Percentiles rank a stretch among this genome's conserved stretches.
Conservation (phyloP, 192 early-diverging fungal species). For the Ambispora gerdemannii region DNA sequence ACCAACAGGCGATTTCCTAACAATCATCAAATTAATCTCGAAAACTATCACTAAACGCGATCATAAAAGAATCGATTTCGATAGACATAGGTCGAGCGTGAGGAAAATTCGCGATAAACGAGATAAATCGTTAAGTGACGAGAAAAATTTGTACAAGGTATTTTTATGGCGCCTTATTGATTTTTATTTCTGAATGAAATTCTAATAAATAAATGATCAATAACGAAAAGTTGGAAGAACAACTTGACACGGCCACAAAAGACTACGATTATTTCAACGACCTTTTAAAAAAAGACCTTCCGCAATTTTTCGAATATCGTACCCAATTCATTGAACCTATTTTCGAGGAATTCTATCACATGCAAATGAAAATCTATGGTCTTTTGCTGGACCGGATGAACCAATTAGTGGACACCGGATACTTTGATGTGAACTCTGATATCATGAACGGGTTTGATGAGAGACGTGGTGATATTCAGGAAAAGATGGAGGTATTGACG, state of each 20-base stretch:
- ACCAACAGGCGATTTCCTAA: constrained; percentile 74
- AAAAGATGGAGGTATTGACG: constrained; percentile 32
- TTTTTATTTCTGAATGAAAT: too few relatives aligned
- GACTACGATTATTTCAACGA: constrained; percentile 86
- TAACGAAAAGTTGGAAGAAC: constrained; percentile 51
- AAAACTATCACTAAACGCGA: constrained; percentile 84
- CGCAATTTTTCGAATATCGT: constrained; percentile 70
- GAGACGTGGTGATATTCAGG: constrained; percentile 34
- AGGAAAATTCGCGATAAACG: constrained; percentile 74
- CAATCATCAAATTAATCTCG: constrained; percentile 73
- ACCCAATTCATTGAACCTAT: constrained; percentile 83
- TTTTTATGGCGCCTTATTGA: too few relatives aligned
- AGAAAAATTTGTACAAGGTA: constrained; percentile 63
- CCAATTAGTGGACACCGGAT: constrained; percentile 44
- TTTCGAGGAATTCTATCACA: constrained; percentile 77
- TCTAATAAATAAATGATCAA: background rate
- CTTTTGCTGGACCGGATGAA: constrained; percentile 62
- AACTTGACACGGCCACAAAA: constrained; percentile 74
- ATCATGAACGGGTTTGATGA: constrained; percentile 43
- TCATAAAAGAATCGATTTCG: constrained; percentile 93
- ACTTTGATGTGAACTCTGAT: constrained; percentile 53
- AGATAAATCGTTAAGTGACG: constrained; percentile 57
- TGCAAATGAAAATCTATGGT: constrained; percentile 77
- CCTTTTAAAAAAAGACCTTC: constrained; percentile 75
- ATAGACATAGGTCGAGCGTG: constrained; percentile 69